Evolutionary conservation across 2,329 filamentous ascomycete species (phyloP), one percentile per base, ranked within the genome.

Genomic region (Pseudogymnoascus sp.): DNA sequence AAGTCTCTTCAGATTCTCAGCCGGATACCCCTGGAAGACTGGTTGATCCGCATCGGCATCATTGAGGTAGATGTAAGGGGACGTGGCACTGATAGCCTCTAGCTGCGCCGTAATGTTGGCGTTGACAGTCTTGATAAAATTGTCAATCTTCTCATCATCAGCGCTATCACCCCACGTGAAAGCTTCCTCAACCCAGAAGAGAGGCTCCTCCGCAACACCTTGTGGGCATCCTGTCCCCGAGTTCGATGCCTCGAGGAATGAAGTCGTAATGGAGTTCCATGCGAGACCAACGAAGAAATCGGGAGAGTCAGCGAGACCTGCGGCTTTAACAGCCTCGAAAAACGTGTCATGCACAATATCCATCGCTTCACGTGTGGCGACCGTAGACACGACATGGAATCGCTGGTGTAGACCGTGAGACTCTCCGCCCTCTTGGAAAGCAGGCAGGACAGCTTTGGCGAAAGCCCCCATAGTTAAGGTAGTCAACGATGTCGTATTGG

Each of bases 1-100:
- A 71, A 79, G 70, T 19, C 71, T 74, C 36, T 68, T 64, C 0
- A 78, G 64, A 45, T 78, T 79, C 57, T 73, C 71, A 5, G 60
- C 36, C 0, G 73, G 72, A 48, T 77, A 76, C 0, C 70, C 72
- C 1, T 66, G 67, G 62, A 75, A 77, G 0, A 68, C 65, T 7
- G 65, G 19, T 25, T 70, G 66, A 6, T 37, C 67, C 10, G 60
- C 63, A 10, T 63, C 67, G 1, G 68, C 68, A 64, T 70, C 68
- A 45, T 68, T 68, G 48, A 70, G 63, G 37, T 70, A 69, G 41
- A 68, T 51, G n/a, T 66, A 69, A 0, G 62, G 39, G 2, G 34
- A 39, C 21, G 54, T 64, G 3, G 41, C 62, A 45, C 62, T 34
- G 13, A 64, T 62, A 19, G 65, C 65, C 21, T 48, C 60, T 37